Percentiles rank a stretch among this genome's conserved stretches.
Conservation (phyloP, 2,329 filamentous ascomycete species). For the Fusarium napiforme region DNA sequence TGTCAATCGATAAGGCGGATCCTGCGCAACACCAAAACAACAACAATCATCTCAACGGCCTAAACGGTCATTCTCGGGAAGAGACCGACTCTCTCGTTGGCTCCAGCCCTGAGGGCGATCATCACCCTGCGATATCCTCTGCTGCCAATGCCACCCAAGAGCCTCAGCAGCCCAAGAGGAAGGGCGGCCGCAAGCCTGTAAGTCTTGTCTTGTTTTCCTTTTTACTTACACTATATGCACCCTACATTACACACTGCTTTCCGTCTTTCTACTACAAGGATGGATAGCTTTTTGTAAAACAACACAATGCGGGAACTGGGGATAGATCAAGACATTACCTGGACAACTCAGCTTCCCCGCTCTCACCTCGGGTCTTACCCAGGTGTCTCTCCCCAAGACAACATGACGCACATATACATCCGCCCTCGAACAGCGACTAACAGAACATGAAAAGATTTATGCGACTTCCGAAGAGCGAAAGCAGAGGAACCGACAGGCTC, state of each 20-base stretch:
- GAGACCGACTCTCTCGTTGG: constrained; percentile 71
- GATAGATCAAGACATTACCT: neutral
- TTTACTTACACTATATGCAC: constrained; percentile 1
- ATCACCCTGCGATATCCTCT: constrained; percentile 48
- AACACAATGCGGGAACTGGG: neutral
- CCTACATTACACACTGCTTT: neutral
- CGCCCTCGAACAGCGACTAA: constrained; percentile 31
- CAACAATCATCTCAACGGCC: constrained; percentile 48
- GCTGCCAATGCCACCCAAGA: constrained; percentile 57
- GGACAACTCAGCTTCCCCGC: constrained; percentile 16
- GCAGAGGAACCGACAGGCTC: constrained; percentile 95
- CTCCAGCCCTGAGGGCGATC: constrained; percentile 69
- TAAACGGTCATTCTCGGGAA: constrained; percentile 58
- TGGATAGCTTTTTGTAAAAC: neutral
- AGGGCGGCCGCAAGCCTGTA: constrained; percentile 97
- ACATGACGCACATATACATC: constrained; percentile 2
- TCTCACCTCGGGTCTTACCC: neutral
- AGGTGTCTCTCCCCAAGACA: constrained; percentile 5
- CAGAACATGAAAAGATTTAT: constrained; percentile 76
- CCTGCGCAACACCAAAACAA: constrained; percentile 44
- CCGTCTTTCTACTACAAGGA: neutral
- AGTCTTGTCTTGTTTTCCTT: constrained; percentile 54
- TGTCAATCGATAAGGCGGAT: constrained; percentile 71
- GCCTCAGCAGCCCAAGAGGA: constrained; percentile 83
- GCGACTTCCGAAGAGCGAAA: constrained; percentile 98